Base-by-base conservation (phyloP, 2,329 filamentous ascomycete genomes). In the Clarireedia hainanense region DNA sequence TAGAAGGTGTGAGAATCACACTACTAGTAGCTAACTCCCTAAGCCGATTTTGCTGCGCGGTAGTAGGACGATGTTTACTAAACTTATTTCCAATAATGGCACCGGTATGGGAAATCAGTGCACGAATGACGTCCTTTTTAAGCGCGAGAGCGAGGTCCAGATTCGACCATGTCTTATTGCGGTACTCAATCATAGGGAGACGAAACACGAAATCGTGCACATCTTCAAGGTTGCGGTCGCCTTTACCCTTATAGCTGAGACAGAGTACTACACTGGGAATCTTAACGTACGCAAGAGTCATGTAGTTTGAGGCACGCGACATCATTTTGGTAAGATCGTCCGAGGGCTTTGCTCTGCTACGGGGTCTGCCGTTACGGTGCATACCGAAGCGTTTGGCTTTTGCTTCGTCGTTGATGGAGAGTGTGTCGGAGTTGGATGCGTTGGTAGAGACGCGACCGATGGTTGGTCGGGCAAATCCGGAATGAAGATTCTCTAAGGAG, bases 131-230 rank as follows among this genome's bases (percentile, higher is more conserved):
- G 47, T 95, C 91, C 69, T 91, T 95, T 75, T 99, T 97, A 53
- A 99, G 79, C 14, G 91, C 88, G 48, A 97, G 78, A 0, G 92
- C 91, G 9, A 99, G 81, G 67, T 99, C 94, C 6, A 99, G 80
- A 69, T 97, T 99, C 6, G 91, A 96, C 94, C 94, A 99, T 7
- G 91, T 97, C 76, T 99, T 99, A 78, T 99, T 99, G 61, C 90
- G 84, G 74, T 96, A 97, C 70, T 99, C 94, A 47, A 99, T 85
- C 2, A 88, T 87, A 3, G 94, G 94, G 73, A 99, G 83, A 36
- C 90, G 85, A 80, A 99, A 99, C 49, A 99, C 94, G 64, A 99
- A 95, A 68, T 97, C 87, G 72, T 99, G 92, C 15, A 99, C 87
- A 71, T 99, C 95, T 73, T 96, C 91, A 56, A 99, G 80, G 66